phyloP scores from a whole-genome alignment of 169 alveolate genomes.

The Theileria luwenshuni region DNA sequence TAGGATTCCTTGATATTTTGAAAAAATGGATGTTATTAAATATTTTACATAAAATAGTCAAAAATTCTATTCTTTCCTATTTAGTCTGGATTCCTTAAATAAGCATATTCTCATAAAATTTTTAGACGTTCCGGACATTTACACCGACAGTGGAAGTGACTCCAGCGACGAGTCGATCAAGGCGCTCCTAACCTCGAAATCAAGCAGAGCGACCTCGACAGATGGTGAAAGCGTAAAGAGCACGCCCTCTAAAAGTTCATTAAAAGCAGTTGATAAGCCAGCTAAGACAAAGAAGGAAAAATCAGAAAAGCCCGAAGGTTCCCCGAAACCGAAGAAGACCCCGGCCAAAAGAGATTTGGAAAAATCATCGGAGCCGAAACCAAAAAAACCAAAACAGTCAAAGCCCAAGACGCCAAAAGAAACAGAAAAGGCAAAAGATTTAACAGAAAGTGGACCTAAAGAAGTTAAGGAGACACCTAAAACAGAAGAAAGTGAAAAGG shows the following conservation, averaged over 20 bases:
- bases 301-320: not conserved
- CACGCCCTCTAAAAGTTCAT: too few relatives aligned
- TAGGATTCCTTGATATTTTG: too few relatives aligned
- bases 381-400: not conserved
- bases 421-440: not conserved
- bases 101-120: too few relatives aligned
- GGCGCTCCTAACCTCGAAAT: constrained; percentile 15
- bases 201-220: too few relatives aligned
- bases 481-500: not conserved
- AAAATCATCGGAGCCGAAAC: not conserved
- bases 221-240: too few relatives aligned
- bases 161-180: constrained; percentile 41
- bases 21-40: too few relatives aligned
- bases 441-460: not conserved
- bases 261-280: too few relatives aligned
- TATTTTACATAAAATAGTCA: too few relatives aligned
- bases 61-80: too few relatives aligned
- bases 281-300: not conserved
- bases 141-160: constrained; percentile 33
- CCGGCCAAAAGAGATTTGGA: not conserved
- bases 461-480: constrained; percentile 11
- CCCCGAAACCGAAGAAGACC: too few relatives aligned
- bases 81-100: too few relatives aligned
- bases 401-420: not conserved
- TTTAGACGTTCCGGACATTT: constrained; percentile 19